Evolutionary conservation across 106 monocot genomes (phyloP).

Genomic region (Allium cepa): DNA sequence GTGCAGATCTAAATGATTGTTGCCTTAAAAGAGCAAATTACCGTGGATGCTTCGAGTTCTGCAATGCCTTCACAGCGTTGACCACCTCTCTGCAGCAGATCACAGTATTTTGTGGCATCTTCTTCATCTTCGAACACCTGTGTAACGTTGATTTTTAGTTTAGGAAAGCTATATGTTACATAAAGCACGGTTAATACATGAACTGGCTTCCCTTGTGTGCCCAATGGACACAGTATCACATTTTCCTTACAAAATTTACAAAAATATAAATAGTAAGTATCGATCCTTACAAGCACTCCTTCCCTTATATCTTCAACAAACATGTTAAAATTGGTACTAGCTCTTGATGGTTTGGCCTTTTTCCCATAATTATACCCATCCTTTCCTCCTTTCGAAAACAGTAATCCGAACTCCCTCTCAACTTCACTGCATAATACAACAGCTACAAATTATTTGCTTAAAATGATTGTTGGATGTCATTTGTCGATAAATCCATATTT

Average conservation of each 20-base stretch:
- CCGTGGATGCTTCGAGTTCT: constrained; percentile 88
- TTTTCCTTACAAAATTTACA: background rate
- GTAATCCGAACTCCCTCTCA: constrained; percentile 79
- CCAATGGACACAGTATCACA: background rate
- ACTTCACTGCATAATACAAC: constrained; percentile 59
- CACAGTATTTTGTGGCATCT: constrained; percentile 78
- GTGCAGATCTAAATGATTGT: too few species aligned
- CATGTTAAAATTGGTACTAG: constrained; percentile 68
- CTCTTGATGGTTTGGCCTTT: constrained; percentile 51
- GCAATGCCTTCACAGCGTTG: constrained; percentile 95
- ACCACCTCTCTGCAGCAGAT: constrained; percentile 72
- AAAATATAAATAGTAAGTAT: background rate
- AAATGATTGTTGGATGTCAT: background rate
- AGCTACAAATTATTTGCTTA: background rate
- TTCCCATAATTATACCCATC: constrained; percentile 33
- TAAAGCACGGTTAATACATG: background rate
- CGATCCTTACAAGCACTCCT: constrained; percentile 85
- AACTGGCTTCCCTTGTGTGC: too few species aligned
- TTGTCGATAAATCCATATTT: too few species aligned
- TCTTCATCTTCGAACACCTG: constrained; percentile 95
- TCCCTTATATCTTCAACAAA: constrained; percentile 99
- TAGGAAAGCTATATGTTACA: background rate
- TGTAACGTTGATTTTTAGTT: background rate
- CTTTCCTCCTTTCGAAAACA: constrained; percentile 70
- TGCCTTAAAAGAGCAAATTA: constrained; percentile 11